Base-by-base conservation (phyloP, 2,329 filamentous ascomycete genomes). In the Alternaria sp. region DNA sequence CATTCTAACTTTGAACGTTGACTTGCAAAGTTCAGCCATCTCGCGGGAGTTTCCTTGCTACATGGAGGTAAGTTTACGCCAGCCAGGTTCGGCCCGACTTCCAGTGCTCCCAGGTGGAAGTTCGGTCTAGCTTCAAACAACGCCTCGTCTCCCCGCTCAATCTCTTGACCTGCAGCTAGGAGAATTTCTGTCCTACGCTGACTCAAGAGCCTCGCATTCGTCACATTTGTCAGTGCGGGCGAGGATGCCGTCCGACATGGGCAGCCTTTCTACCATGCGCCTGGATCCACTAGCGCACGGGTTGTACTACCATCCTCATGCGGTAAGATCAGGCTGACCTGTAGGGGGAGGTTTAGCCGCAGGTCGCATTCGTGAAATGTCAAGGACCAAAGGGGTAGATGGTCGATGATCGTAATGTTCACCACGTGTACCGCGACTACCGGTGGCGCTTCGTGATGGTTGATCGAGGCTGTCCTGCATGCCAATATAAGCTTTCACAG, bases 331-430 rank as follows among this genome's bases (percentile, higher is more conserved):
- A 10, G 13, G 15, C 28, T 44, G 45, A 49, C 21, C 15, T 25
- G 57, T 61, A 28, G 47, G 47, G 40, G 30, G 45, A 50, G 23
- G 17, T 30, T 32, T 26, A 52, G 49, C 49, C 49, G 49, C 15
- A 36, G 17, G 59, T 30, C 36, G 47, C 47, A 28, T 47, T 30
- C 40, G 44, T 26, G 25, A 28, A 53, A 32, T 32, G 23, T 52
- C 13, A 21, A n/a, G 11, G 45, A 32, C 47, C 54, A 46, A 61
- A 45, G 23, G 40, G 46, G 51, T 46, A 53, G 45, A 23, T 19
- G 11, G 17, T 21, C 13, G 59, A 36, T 53, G 59, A 62, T 62
- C 59, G 15, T 21, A 62, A 62, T 62, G 40, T 53, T 49, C 28
- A 62, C 19, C 21, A 56, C 32, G 21, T 40, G n/a, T 43, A 58